Evolutionary conservation across 768 basidiomycete genomes (phyloP), one percentile per base, ranked within the genome.

Genomic region (Imleria badia): DNA sequence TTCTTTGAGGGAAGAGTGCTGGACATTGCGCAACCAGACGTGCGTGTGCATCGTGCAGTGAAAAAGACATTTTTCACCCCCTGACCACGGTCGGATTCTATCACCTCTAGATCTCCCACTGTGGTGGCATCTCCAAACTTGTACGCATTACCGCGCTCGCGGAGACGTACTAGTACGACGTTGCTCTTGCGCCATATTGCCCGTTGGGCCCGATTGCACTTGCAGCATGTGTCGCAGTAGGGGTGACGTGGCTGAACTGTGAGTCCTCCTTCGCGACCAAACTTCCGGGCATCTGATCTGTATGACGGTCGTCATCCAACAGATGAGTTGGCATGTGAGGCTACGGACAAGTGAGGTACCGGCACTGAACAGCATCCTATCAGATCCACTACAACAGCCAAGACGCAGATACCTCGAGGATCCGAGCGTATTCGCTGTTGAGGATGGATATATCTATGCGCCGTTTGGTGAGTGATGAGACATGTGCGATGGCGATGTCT

Each of bases 141-240:
- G 76, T 80, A 40, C 76, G 81, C 76, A 26, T 26, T 26, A 6
- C 26, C 26, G 26, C 26, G 22, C 70, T 86, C 60, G 78, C 80
- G 1, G 84, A 87, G 66, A 83, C 80, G 5, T 89, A n/a, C n/a
- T n/a, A n/a, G n/a, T n/a, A 88, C 64, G 89, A 89, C 57, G 82
- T 89, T 48, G 86, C 81, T 12, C 65, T 85, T 48, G 87, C 86
- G 0, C 86, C 88, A 6, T 86, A 89, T 62, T 88, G 86, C 69
- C 87, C 87, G 3, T 63, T 87, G 2, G 86, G 86, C 0, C 88
- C 87, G 0, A 81, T 90, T 30, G 85, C 86, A 0, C 76, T 89
- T 22, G 88, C 86, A 6, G 86, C 86, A 20, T 85, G 82, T 61
- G 78, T 88, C 40, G 84, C 87, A 50, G 77, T 89, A 4, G 86